These are phyloP conservation scores for Penicillium brevicompactum DNA, from an alignment of 2,329 filamentous ascomycete species.

Conservation along the genomic window DNA sequence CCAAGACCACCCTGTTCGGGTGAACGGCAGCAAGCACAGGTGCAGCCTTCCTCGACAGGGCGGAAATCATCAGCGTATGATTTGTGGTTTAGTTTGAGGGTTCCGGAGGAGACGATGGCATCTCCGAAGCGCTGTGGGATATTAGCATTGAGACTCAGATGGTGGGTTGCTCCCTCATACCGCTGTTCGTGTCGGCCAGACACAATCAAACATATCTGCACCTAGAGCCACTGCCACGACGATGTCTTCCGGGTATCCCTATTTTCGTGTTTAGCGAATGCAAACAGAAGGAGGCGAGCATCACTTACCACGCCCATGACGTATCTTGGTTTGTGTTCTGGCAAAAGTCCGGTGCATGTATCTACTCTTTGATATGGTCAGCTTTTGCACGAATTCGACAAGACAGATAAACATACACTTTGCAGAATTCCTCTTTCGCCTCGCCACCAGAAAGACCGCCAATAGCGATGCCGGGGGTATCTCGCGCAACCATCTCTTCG, in stretches of 20 bases:
- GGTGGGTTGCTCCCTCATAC: slow-evolving; percentile 42
- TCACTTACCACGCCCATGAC: slow-evolving; percentile 84
- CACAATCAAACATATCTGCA: slow-evolving; percentile 99
- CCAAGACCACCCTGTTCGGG: slow-evolving; percentile 70
- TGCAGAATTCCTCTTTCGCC: slow-evolving; percentile 89
- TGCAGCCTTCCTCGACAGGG: slow-evolving; percentile 80
- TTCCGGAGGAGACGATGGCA: slow-evolving; percentile 77
- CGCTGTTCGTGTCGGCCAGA: slow-evolving; percentile 95
- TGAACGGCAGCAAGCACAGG: slow-evolving; percentile 74
- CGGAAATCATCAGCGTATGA: slow-evolving; percentile 77
- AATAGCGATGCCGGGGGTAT: slow-evolving; percentile 96
- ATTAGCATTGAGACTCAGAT: slow-evolving; percentile 1
- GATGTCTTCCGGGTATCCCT: slow-evolving; percentile 92
- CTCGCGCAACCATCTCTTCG: slow-evolving; percentile 79
- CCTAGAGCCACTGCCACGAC: slow-evolving; percentile 91
- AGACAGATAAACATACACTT: slow-evolving; percentile 55
- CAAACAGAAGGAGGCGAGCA: background rate
- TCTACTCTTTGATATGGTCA: slow-evolving; percentile 57
- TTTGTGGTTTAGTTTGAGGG: slow-evolving; percentile 81
- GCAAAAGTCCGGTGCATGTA: slow-evolving; percentile 81
- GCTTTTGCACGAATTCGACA: slow-evolving; percentile 5
- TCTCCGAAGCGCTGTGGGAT: slow-evolving; percentile 76
- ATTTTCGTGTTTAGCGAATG: background rate
- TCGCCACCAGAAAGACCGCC: slow-evolving; percentile 93
- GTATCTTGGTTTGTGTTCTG: slow-evolving; percentile 92